These are phyloP conservation scores for Coprinopsis sp. DNA, from an alignment of 768 basidiomycete genomes.

Conservation along the genomic window DNA sequence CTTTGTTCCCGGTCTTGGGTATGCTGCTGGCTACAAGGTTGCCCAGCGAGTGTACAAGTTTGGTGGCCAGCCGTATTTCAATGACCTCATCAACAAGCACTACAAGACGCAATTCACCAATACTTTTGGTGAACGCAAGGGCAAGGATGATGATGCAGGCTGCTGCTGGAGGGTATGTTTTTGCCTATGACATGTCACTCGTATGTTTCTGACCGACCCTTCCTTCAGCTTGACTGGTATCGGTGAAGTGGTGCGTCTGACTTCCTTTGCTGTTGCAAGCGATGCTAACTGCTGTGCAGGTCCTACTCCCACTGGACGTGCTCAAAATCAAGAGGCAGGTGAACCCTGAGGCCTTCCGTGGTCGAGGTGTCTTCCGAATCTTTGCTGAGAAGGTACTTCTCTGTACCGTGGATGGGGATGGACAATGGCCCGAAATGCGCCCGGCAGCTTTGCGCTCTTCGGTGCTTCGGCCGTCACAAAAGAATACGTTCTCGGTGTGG, in stretches of 20 bases:
- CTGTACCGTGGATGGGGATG: slow-evolving; percentile 98
- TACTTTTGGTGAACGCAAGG: slow-evolving; percentile 88
- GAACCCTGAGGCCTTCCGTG: slow-evolving; percentile 97
- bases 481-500: slow-evolving; percentile 84
- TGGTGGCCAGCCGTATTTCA: slow-evolving; percentile 97
- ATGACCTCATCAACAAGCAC: slow-evolving; percentile 81
- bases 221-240: slow-evolving; percentile 65
- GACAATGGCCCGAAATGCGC: slow-evolving; percentile 98
- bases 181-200: not conserved
- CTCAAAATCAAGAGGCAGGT: slow-evolving; percentile 99
- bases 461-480: slow-evolving; percentile 94
- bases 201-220: slow-evolving; percentile 7
- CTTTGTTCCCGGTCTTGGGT: slow-evolving; percentile 98
- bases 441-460: slow-evolving; percentile 96
- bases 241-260: slow-evolving; percentile 80
- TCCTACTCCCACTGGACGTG: slow-evolving; percentile 92
- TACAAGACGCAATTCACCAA: slow-evolving; percentile 80
- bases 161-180: slow-evolving; percentile 75
- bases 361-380: slow-evolving; percentile 85
- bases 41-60: slow-evolving; percentile 96
- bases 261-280: not conserved
- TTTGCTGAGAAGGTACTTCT: slow-evolving; percentile 87
- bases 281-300: slow-evolving; percentile 32
- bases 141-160: slow-evolving; percentile 97
- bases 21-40: slow-evolving; percentile 97